Evolutionary conservation across 2,329 filamentous ascomycete species (phyloP).

Genomic region (Hymenoscyphus repandus): DNA sequence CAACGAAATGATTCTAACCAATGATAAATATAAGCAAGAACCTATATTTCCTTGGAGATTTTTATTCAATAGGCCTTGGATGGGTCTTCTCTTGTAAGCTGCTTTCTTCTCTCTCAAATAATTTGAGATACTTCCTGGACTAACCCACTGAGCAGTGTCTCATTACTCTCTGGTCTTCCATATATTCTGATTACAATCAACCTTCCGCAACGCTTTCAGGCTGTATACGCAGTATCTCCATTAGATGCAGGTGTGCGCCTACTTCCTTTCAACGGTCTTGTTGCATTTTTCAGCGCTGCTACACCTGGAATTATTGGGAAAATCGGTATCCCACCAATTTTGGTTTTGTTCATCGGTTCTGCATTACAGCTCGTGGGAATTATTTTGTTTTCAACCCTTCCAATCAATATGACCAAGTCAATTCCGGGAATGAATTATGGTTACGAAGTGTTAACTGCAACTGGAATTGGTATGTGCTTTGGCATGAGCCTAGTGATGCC

Average conservation of each 20-base stretch:
- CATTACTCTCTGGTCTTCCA: background rate
- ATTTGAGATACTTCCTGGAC: background rate
- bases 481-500: background rate
- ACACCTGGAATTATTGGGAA: background rate
- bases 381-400: background rate
- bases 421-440: background rate
- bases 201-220: background rate
- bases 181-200: background rate
- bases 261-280: background rate
- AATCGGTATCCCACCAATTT: background rate
- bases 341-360: background rate
- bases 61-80: background rate
- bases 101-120: no score
- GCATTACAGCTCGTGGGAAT: background rate
- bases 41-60: slow-evolving; percentile 1
- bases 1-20: background rate
- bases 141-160: background rate
- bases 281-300: background rate
- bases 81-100: slow-evolving; percentile 1
- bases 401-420: background rate
- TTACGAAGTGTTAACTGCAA: background rate
- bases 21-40: background rate
- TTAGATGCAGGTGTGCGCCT: background rate
- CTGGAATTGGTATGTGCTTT: background rate
- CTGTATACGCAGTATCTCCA: background rate